Percentiles rank a stretch among this genome's conserved stretches.
These are phyloP conservation scores for Cryptococcus maquisensis DNA, from an alignment of 1,284 basidiomycete species.

Conservation along the genomic window DNA sequence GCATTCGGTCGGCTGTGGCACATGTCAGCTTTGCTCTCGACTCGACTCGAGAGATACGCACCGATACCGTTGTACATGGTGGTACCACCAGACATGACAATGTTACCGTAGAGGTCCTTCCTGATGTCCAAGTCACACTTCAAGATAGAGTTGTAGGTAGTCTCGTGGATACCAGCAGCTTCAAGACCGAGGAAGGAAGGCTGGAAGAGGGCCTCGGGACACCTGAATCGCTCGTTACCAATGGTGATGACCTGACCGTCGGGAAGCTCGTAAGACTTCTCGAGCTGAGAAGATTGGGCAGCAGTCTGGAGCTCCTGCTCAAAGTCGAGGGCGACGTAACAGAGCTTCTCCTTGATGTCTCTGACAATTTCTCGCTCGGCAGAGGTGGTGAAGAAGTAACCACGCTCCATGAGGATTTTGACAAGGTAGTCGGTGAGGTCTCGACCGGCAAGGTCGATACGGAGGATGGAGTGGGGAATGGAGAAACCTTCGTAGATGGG, in stretches of 20 bases:
- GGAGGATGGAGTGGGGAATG: slow-evolving; percentile 88
- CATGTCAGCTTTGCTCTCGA: background rate
- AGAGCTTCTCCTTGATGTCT: slow-evolving; percentile 98
- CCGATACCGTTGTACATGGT: slow-evolving; percentile 95
- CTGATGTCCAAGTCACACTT: slow-evolving; percentile 59
- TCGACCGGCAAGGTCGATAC: slow-evolving; percentile 92
- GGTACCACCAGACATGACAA: slow-evolving; percentile 91
- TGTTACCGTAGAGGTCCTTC: slow-evolving; percentile 73
- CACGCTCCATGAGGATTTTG: slow-evolving; percentile 91
- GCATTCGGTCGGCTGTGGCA: slow-evolving; percentile 76
- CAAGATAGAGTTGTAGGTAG: slow-evolving; percentile 83
- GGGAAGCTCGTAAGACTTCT: slow-evolving; percentile 94
- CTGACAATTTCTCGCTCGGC: slow-evolving; percentile 94
- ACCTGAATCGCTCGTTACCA: slow-evolving; percentile 95
- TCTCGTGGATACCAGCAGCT: slow-evolving; percentile 91
- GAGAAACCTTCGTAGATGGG: slow-evolving; percentile 96
- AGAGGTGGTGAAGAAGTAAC: slow-evolving; percentile 90
- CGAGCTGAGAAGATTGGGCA: slow-evolving; percentile 82
- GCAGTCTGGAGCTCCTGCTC: slow-evolving; percentile 94
- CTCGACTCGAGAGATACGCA: slow-evolving; percentile 10
- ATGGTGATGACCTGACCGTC: slow-evolving; percentile 97
- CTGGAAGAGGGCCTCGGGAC: slow-evolving; percentile 96
- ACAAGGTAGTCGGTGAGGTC: slow-evolving; percentile 89
- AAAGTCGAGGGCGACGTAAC: slow-evolving; percentile 95
- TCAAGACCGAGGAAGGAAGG: slow-evolving; percentile 90